phyloP scores from a whole-genome alignment of 169 alveolate species.

The Eimeria brunetti region DNA sequence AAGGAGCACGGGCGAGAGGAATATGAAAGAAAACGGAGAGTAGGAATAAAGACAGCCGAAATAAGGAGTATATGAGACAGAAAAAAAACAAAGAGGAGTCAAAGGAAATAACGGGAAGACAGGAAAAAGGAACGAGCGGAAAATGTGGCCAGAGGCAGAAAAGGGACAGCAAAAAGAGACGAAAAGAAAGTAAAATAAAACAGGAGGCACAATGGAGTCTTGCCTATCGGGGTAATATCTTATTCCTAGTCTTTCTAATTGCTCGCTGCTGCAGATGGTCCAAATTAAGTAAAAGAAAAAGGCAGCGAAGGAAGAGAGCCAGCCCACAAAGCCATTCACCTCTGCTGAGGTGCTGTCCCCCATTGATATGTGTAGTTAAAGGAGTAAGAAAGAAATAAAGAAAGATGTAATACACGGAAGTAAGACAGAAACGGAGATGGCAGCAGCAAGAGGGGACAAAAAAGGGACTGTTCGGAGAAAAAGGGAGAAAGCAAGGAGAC shows the following conservation, averaged over 20 bases:
- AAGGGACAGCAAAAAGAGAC: too few species aligned
- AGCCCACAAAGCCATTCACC: conserved; percentile 37
- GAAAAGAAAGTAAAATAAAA: neutral
- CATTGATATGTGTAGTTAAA: neutral
- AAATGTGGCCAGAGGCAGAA: too few species aligned
- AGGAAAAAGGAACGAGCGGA: too few species aligned
- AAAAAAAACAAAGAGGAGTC: too few species aligned
- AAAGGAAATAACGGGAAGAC: too few species aligned
- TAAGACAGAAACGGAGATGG: neutral
- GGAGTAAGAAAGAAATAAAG: neutral
- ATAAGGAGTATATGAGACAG: too few species aligned
- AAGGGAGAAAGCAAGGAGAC: neutral
- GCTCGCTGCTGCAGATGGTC: conserved; percentile 10
- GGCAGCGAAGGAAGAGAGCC: conserved; percentile 37
- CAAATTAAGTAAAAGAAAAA: conserved; percentile 12
- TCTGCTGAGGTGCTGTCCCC: conserved; percentile 38
- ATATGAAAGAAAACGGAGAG: too few species aligned
- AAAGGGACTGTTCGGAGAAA: too few species aligned
- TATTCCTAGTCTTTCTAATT: neutral
- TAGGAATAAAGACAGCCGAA: too few species aligned
- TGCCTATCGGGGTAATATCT: conserved; percentile 33
- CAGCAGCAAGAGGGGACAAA: neutral
- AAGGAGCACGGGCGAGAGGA: too few species aligned
- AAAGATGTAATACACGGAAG: neutral
- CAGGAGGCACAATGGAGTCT: neutral